Base-by-base conservation (phyloP, 2,329 filamentous ascomycete species). In the Fusarium citri region DNA sequence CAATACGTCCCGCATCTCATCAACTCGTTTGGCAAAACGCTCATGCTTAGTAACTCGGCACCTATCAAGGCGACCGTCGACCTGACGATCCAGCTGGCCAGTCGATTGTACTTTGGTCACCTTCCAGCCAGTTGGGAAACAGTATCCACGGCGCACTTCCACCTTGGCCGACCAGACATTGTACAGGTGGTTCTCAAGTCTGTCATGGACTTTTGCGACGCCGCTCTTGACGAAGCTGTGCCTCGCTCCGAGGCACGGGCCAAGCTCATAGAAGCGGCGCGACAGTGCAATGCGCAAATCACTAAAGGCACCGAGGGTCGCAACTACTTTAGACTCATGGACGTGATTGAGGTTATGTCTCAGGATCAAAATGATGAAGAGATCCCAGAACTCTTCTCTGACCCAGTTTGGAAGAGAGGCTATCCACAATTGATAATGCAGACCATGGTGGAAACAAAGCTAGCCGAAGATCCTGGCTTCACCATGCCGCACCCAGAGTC, bases 51-150 rank as follows among this genome's bases (percentile, higher is more conserved):
- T 2, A 34, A 31, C 8, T 59, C 57, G 6, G 57, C 51, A 4
- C 57, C 57, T 18, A 59, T 59, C 31, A 59, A 47, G 8, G 57
- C 57, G 2, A 59, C 50, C 3, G 31, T 59, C n/a, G 57, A 59
- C 25, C 20, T 59, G 3, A 59, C 50, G 15, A 59, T 59, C 5
- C 57, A 59, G 41, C 11, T 59, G 4, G 57, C 57, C 10, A 59
- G 57, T 41, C 50, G 57, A 2, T 6, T 59, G 5, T 56, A 59
- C 25, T 59, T 59, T 59, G 57, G 57, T 6, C 46, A 59, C 25
- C 20, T 59, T 3, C 57, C 57, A 26, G 57, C 57, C 5, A 59
- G 57, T n/a, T 59, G 57, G 57, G 57, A 59, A 22, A 59, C 57
- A 0, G 57, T 59, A n/a, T 59, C 57, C 3, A 59, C 57, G 3